A percentile compares a stretch with the other conserved stretches of the same genome.
phyloP scores from a whole-genome alignment of 805 yeast species.

The Lachancea cidri region DNA sequence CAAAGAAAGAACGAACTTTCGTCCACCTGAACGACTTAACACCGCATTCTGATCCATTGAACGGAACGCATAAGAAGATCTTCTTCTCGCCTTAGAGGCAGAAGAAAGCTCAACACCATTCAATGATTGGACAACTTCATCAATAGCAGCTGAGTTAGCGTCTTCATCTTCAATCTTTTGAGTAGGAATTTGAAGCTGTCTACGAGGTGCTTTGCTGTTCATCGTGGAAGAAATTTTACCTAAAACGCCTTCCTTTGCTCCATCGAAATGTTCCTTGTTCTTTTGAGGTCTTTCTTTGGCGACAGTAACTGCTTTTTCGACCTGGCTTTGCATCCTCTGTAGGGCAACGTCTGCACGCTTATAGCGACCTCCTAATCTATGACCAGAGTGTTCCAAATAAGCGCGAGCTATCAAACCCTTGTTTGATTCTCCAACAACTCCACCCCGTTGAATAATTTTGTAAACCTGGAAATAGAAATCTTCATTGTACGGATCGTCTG shows the following conservation, averaged over 20 bases:
- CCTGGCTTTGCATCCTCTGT: slow-evolving; percentile 97
- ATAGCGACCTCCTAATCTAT: slow-evolving; percentile 78
- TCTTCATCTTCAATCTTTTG: slow-evolving; percentile 40
- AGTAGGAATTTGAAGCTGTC: slow-evolving; percentile 59
- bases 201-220: slow-evolving; percentile 83
- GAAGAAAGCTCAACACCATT: slow-evolving; percentile 27
- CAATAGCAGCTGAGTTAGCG: slow-evolving; percentile 22
- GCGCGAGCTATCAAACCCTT: slow-evolving; percentile 86
- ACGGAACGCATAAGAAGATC: slow-evolving; percentile 32
- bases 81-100: slow-evolving; percentile 26
- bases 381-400: slow-evolving; percentile 86
- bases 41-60: slow-evolving; percentile 32
- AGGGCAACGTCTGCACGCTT: slow-evolving; percentile 85
- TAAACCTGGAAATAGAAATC: slow-evolving; percentile 94
- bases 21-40: slow-evolving; percentile 36
- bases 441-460: slow-evolving; percentile 60
- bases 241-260: slow-evolving; percentile 72
- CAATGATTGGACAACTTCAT: slow-evolving; percentile 30
- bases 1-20: slow-evolving; percentile 54
- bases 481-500: slow-evolving; percentile 95
- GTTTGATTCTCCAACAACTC: slow-evolving; percentile 39
- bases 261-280: slow-evolving; percentile 38
- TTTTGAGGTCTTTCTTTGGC: slow-evolving; percentile 83
- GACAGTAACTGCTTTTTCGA: slow-evolving; percentile 90
- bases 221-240: slow-evolving; percentile 82